Conservation (phyloP, 345 rosid species). For the Microthlaspi erraticum region DNA sequence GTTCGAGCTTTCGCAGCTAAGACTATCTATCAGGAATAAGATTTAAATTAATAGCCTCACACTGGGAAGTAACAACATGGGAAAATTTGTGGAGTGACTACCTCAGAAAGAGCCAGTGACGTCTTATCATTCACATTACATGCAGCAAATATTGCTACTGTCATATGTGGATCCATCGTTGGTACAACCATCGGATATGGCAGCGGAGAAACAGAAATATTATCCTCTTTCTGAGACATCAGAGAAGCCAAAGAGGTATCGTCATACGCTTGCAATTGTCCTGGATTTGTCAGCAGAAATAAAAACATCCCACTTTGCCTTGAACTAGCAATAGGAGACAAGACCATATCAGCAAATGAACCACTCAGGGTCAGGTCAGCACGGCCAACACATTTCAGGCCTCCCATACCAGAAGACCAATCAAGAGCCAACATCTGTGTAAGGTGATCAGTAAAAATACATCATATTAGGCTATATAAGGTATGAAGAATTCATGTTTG, state of each 20-base stretch:
- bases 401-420: conserved; percentile 71
- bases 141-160: conserved; percentile 55
- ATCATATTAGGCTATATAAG: conserved; percentile 34
- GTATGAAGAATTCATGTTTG: conserved; percentile 26
- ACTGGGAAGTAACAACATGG: conserved; percentile 21
- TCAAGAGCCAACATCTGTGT: conserved; percentile 73
- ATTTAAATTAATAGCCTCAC: conserved; percentile 33
- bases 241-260: conserved; percentile 58
- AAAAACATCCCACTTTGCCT: conserved; percentile 50
- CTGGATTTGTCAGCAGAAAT: conserved; percentile 73
- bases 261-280: conserved; percentile 71
- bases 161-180: conserved; percentile 63
- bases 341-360: conserved; percentile 82
- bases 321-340: conserved; percentile 57
- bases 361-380: conserved; percentile 72
- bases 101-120: conserved; percentile 64
- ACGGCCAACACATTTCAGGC: conserved; percentile 65
- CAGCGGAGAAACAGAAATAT: conserved; percentile 52
- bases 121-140: conserved; percentile 49
- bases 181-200: conserved; percentile 65
- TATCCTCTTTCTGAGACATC: conserved; percentile 55
- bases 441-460: conserved; percentile 33
- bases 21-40: conserved; percentile 55
- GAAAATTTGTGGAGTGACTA: conserved; percentile 38
- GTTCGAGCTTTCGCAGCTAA: conserved; percentile 61